Base-by-base conservation (phyloP, 225 moss, liverwort and hornwort species). In the Climacium dendroides region DNA sequence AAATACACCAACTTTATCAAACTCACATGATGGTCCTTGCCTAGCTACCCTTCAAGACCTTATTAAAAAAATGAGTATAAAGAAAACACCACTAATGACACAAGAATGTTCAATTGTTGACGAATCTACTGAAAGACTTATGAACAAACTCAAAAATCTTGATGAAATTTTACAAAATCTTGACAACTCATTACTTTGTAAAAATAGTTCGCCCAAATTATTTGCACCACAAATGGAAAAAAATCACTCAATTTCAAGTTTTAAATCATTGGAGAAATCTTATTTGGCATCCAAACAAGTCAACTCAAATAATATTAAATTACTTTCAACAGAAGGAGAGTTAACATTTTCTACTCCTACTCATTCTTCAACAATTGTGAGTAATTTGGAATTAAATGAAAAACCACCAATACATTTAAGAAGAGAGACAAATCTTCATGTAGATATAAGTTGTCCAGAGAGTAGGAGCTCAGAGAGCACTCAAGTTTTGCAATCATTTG, bases 81-180 rank as follows among this genome's bases (percentile, higher is more conserved):
- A 82, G 1, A 90, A 83, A 80, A 37, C n/a, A 35, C 23, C 81
- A 20, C 43, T 25, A 37, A 54, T 79, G 26, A 9, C 50, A 58
- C 60, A 87, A 54, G 85, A 85, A 37, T 90, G 69, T 62, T 74
- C 39, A 47, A 13, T 84, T 28, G 87, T 64, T 39, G 89, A 93
- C 1, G 70, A 84, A 72, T 92, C 92, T 20, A 90, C 90, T 1
- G 28, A 67, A 86, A 91, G 93, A 29, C 89, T 93, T 30, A 82
- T 92, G 88, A 89, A 84, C 6, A 93, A 93, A 50, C 89, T 93
- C 3, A 91, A n/a, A 67, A 91, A 91, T 18, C 89, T 93, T 37
- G 89, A 93, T 80, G 90, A 92, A 67, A 92, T 93, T 83, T 63
- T 92, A 54, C 87, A 89, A 85, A 93, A 89, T 11, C 86, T 93